Conservation (phyloP, 495 filamentous ascomycete genomes). For the Penicillium nucicola region DNA sequence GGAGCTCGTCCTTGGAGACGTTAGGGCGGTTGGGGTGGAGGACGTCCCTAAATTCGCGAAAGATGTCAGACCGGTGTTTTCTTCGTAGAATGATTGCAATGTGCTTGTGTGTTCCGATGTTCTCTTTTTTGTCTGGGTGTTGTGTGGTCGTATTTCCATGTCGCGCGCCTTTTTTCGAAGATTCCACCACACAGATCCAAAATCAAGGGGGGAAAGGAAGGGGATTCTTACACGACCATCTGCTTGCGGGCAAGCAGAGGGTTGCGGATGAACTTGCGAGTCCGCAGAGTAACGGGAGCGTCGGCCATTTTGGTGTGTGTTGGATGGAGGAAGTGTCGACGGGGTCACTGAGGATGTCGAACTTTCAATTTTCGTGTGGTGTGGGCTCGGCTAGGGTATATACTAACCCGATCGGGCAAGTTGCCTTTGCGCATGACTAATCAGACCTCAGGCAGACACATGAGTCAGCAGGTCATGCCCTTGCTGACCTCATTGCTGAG, state of each 20-base stretch:
- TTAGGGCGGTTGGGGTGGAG: slow-evolving; percentile 98
- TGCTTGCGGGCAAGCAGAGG: slow-evolving; percentile 97
- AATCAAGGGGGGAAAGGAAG: slow-evolving; percentile 11
- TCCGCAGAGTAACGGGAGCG: slow-evolving; percentile 89
- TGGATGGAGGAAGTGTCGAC: slow-evolving; percentile 31
- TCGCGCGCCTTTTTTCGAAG: slow-evolving; percentile 4
- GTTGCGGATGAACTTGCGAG: slow-evolving; percentile 99
- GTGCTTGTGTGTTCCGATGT: slow-evolving; percentile 4
- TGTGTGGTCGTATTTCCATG: slow-evolving; percentile 11
- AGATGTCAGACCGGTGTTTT: slow-evolving; percentile 24
- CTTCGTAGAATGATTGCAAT: slow-evolving; percentile 1
- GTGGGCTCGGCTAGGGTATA: slow-evolving; percentile 44
- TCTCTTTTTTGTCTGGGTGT: slow-evolving; percentile 6
- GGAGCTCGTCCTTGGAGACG: slow-evolving; percentile 98
- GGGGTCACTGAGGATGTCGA: slow-evolving; percentile 21
- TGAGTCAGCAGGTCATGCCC: background rate
- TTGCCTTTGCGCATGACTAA: background rate
- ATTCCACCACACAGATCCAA: slow-evolving; percentile 11
- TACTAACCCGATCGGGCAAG: slow-evolving; percentile 25
- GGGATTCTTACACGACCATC: slow-evolving; percentile 94
- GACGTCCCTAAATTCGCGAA: slow-evolving; percentile 70
- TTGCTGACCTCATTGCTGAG: slow-evolving; percentile 4
- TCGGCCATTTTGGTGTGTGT: slow-evolving; percentile 77
- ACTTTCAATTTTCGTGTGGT: slow-evolving; percentile 42
- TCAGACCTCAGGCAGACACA: background rate